Percentiles rank a stretch among this genome's conserved stretches.
Conservation (phyloP, 306 rosid species). For the Quercus parvula region DNA sequence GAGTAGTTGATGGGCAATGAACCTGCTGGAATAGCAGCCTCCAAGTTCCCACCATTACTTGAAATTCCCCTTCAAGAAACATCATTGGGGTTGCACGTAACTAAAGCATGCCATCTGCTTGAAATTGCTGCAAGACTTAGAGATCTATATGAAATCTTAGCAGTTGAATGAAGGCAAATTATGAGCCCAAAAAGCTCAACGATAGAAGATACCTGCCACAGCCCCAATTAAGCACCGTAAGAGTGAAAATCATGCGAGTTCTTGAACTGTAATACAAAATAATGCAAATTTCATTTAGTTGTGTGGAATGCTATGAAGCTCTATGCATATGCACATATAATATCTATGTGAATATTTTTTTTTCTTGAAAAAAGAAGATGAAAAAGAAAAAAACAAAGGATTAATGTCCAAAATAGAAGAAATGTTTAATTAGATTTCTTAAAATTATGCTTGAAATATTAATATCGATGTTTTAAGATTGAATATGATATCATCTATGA, state of each 20-base stretch:
- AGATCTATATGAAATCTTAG: slow-evolving; percentile 50
- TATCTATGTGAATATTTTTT: not conserved
- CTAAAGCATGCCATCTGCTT: slow-evolving; percentile 52
- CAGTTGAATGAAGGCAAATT: slow-evolving; percentile 40
- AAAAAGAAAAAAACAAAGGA: not conserved
- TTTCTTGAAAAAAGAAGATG: not conserved
- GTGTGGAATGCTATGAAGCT: not conserved
- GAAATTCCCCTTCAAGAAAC: slow-evolving; percentile 5
- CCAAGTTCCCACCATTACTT: slow-evolving; percentile 9
- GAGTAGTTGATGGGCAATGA: slow-evolving; percentile 27
- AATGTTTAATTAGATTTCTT: too few relatives aligned
- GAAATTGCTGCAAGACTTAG: slow-evolving; percentile 41
- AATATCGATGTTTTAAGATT: too few relatives aligned
- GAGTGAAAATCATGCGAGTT: not conserved
- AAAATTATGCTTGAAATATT: too few relatives aligned
- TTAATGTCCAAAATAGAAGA: not conserved
- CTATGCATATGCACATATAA: not conserved
- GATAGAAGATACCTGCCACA: slow-evolving; percentile 35
- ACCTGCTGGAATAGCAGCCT: not conserved
- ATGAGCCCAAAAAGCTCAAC: slow-evolving; percentile 44
- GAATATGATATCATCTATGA: not conserved
- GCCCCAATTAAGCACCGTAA: not conserved
- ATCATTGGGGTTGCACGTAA: slow-evolving; percentile 35
- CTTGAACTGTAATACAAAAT: not conserved
- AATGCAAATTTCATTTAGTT: not conserved